Base-by-base conservation (phyloP, 768 basidiomycete species). In the Naganishia friedmannii region DNA sequence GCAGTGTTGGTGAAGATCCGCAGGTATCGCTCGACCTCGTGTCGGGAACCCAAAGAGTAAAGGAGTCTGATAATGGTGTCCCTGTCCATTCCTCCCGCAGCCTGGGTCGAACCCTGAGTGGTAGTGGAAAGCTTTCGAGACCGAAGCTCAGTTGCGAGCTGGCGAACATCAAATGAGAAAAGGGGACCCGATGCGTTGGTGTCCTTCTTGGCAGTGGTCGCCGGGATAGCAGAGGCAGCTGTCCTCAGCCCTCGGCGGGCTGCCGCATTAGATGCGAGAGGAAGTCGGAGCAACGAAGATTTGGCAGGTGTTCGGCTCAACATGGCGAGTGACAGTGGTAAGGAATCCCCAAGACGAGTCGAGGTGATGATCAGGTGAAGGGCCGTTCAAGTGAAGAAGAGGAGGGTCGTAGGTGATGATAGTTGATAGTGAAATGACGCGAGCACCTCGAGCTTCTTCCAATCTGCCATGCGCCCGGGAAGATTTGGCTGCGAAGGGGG, bases 1-100 rank as follows among this genome's bases (percentile, higher is more conserved):
- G 92, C 88, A 19, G 91, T 88, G 2, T 90, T 87, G 76, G 93
- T 89, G 80, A 99, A 99, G 78, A 99, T 99, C 58, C 95, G 90
- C 34, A 99, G 88, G 84, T 99, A 94, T 72, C 96, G 90, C 78
- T 97, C 94, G 74, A 99, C 96, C 81, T 99, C 96, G 73, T 92
- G 90, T 78, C 96, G 93, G 34, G 92, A 91, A 65, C 95, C 96
- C 73, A 99, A 89, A 26, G 95, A 97, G 83, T 98, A 97, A 46
- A 99, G 86, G 15, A 99, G 85, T 55, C 96, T 90, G 65, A 92
- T 93, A 76, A 99, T 98, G 1, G 95, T 98, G 78, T 99, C 96
- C 63, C 79, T 69, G 70, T 80, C 79, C 79, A 80, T 80, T 56
- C 79, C 79, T 34, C 75, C 77, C 34, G 76, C 79, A n/a, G 67